Conservation (phyloP, 345 rosid genomes). For the Salix dunnii region DNA sequence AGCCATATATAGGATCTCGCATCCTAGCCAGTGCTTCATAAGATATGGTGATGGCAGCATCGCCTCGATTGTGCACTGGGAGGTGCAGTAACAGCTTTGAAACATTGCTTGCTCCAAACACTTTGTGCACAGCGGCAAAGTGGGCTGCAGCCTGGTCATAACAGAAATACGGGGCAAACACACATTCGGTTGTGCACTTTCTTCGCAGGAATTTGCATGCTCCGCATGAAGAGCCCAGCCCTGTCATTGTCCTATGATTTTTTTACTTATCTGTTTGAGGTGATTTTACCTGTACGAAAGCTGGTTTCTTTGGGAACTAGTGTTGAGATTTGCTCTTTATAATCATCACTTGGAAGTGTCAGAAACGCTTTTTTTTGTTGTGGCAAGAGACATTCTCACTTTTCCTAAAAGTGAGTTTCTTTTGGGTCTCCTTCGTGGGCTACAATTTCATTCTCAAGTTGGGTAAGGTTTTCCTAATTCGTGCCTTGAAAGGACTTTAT, state of each 20-base stretch:
- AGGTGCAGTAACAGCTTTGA: slow-evolving; percentile 57
- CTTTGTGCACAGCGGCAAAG: slow-evolving; percentile 72
- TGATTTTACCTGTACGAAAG: slow-evolving; percentile 19
- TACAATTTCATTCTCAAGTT: slow-evolving; percentile 47
- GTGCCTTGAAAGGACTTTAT: slow-evolving; percentile 28
- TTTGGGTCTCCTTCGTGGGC: slow-evolving; percentile 65
- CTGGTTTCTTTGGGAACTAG: slow-evolving; percentile 26
- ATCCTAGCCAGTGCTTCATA: slow-evolving; percentile 69
- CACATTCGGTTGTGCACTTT: slow-evolving; percentile 60
- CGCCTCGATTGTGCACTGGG: slow-evolving; percentile 45
- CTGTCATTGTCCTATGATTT: slow-evolving; percentile 54
- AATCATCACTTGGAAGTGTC: slow-evolving; percentile 30
- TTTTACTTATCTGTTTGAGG: slow-evolving; percentile 23
- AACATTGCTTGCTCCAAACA: slow-evolving; percentile 77
- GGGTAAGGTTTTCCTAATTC: slow-evolving; percentile 44
- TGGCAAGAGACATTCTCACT: slow-evolving; percentile 34
- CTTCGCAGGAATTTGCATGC: slow-evolving; percentile 83
- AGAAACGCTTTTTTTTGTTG: slow-evolving; percentile 18
- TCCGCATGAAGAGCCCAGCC: slow-evolving; percentile 73
- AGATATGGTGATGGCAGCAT: slow-evolving; percentile 60
- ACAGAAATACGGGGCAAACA: slow-evolving; percentile 69
- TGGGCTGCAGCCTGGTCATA: slow-evolving; percentile 63
- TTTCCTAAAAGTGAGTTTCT: slow-evolving; percentile 35
- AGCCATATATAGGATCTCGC: slow-evolving; percentile 58
- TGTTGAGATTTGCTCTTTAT: slow-evolving; percentile 38